Percentiles rank a stretch among this genome's conserved stretches.
Conservation (phyloP, 495 filamentous ascomycete species). For the Viridothelium virens region DNA sequence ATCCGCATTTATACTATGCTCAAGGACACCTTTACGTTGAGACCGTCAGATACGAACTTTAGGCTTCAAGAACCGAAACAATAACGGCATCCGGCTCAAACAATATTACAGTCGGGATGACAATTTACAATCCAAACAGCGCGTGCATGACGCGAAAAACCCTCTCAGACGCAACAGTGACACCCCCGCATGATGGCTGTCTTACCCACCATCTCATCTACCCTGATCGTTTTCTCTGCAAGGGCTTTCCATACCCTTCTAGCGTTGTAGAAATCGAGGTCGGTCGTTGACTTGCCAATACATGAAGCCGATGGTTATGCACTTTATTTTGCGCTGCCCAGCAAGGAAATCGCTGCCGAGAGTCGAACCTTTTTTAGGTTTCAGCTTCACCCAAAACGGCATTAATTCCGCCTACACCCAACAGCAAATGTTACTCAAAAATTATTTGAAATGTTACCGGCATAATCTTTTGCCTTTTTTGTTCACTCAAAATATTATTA, state of each 20-base stretch:
- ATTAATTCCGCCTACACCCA: too few relatives aligned
- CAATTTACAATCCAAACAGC: not conserved
- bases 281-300: not conserved
- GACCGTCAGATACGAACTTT: not conserved
- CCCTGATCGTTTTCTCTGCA: not conserved
- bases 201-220: not conserved
- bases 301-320: not conserved
- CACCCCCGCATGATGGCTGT: slow-evolving; percentile 6
- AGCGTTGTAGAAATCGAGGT: too few relatives aligned
- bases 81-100: not conserved
- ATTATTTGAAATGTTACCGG: too few relatives aligned
- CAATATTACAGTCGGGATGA: not conserved
- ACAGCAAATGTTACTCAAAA: too few relatives aligned
- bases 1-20: too few relatives aligned
- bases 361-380: too few relatives aligned
- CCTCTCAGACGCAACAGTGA: not conserved
- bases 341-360: too few relatives aligned
- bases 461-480: too few relatives aligned
- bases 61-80: not conserved
- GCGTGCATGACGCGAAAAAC: not conserved
- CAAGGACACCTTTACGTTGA: too few relatives aligned
- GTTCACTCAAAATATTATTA: too few relatives aligned
- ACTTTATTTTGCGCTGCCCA: not conserved
- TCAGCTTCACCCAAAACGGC: too few relatives aligned
- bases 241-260: too few relatives aligned